Evolutionary conservation across 345 rosid species (phyloP).

Genomic region (Syzygium aromaticum): DNA sequence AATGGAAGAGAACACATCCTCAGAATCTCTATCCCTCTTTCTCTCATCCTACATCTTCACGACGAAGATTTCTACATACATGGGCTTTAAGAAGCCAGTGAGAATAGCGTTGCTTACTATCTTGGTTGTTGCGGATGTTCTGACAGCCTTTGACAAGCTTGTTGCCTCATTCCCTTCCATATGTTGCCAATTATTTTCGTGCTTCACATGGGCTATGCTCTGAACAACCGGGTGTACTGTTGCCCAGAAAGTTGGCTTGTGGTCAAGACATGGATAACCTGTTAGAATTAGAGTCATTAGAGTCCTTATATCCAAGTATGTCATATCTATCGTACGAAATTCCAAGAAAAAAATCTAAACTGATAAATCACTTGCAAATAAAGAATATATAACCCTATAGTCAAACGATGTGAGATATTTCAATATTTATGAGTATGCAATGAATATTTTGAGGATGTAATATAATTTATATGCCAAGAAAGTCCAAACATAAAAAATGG

Average conservation of each 20-base stretch:
- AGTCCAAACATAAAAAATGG: background rate
- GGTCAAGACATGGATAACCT: conserved; percentile 4
- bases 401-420: background rate
- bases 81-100: background rate
- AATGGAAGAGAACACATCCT: background rate
- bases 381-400: background rate
- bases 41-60: background rate
- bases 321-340: background rate
- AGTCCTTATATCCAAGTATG: background rate
- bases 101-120: background rate
- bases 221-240: background rate
- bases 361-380: background rate
- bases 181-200: background rate
- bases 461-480: background rate
- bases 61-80: background rate
- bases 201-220: background rate
- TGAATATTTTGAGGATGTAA: background rate
- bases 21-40: background rate
- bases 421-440: background rate
- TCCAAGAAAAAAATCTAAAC: background rate
- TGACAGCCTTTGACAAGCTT: background rate
- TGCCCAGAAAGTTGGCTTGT: background rate
- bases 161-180: background rate
- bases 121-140: background rate
- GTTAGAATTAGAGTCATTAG: background rate